A percentile compares a stretch with the other conserved stretches of the same genome.
phyloP scores from a whole-genome alignment of 2,329 filamentous ascomycete genomes.

The Ophiostoma pallidulum region DNA sequence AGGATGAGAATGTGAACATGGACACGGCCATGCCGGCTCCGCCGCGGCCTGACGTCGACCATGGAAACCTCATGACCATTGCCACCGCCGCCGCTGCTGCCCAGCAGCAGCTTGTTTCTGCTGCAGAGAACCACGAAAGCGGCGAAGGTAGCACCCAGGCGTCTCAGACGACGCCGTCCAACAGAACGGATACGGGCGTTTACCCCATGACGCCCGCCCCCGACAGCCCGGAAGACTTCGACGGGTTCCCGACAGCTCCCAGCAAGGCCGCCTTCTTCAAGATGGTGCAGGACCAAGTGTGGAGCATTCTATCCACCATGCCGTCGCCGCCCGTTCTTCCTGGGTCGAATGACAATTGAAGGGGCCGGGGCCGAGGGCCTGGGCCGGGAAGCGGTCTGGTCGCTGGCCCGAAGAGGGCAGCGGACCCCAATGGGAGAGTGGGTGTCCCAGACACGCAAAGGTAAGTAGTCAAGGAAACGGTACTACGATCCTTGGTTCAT shows the following conservation, averaged over 20 bases:
- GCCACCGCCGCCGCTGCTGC: constrained; percentile 2
- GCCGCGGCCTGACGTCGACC: background rate
- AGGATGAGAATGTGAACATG: background rate
- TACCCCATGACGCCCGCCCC: background rate
- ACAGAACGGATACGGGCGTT: background rate
- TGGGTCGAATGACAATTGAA: background rate
- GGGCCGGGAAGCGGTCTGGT: no score
- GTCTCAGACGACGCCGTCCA: background rate
- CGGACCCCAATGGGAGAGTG: no score
- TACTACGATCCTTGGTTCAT: no score
- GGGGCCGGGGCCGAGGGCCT: no score
- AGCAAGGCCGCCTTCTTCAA: background rate
- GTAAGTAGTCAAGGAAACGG: no score
- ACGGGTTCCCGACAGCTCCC: background rate
- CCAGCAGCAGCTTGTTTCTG: background rate
- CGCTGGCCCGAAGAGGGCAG: no score
- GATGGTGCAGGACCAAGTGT: constrained; percentile 10
- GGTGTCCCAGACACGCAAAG: no score
- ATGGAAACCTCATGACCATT: background rate
- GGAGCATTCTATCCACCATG: constrained; percentile 1
- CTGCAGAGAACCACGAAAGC: background rate
- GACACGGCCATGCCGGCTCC: background rate
- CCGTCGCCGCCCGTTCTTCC: background rate
- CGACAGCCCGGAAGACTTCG: background rate
- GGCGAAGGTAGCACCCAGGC: background rate